Evolutionary conservation across 2,329 filamentous ascomycete genomes (phyloP).

Genomic region (Pseudopyricularia javanii): DNA sequence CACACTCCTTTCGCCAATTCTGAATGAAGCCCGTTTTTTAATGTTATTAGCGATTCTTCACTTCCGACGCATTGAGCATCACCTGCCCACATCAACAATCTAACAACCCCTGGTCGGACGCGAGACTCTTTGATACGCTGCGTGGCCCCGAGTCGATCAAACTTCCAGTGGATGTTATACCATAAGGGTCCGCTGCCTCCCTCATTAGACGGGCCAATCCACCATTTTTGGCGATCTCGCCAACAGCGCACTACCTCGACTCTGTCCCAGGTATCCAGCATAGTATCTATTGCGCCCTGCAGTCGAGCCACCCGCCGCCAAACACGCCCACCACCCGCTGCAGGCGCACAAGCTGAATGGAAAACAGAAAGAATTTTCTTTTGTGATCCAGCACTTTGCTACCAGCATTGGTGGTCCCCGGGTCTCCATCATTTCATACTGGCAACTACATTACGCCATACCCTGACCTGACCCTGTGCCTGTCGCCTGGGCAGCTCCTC

Average conservation of each 20-base stretch:
- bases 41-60: neutral
- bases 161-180: neutral
- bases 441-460: neutral
- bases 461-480: neutral
- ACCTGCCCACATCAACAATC: neutral
- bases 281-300: no score
- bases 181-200: neutral
- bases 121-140: neutral
- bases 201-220: neutral
- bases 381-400: neutral
- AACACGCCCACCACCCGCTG: neutral
- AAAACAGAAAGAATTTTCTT: neutral
- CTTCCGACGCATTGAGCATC: neutral
- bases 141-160: neutral
- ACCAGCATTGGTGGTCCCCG: neutral
- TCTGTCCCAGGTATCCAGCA: neutral
- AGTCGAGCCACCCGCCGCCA: neutral
- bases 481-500: neutral
- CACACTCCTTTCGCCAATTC: neutral
- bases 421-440: neutral
- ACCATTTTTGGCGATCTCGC: neutral
- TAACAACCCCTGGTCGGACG: neutral
- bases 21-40: neutral
- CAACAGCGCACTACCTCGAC: neutral
- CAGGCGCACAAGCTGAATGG: neutral